These are phyloP conservation scores for Suillus subalutaceus DNA, from an alignment of 768 basidiomycete species.

Conservation along the genomic window DNA sequence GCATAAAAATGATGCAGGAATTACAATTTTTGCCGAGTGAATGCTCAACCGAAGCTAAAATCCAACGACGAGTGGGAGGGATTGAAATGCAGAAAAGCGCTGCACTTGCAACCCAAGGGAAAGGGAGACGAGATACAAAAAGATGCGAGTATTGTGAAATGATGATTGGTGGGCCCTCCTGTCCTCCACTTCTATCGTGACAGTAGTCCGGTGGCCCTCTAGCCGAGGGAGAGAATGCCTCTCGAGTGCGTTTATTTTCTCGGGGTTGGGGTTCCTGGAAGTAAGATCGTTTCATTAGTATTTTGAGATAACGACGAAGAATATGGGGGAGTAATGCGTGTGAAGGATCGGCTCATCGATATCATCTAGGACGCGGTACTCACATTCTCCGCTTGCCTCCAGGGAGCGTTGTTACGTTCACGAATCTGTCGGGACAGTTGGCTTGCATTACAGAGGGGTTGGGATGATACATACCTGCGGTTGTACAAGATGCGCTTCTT, in stretches of 20 bases:
- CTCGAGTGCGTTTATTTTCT: conserved; percentile 24
- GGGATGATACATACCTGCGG: conserved; percentile 68
- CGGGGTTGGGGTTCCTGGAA: conserved; percentile 34
- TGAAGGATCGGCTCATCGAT: conserved; percentile 61
- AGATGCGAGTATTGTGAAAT: conserved; percentile 10
- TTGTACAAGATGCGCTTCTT: conserved; percentile 97
- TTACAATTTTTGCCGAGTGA: conserved; percentile 4
- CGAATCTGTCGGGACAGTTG: conserved; percentile 59
- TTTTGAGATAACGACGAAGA: background rate
- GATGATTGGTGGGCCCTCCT: conserved; percentile 15
- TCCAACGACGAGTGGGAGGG: background rate
- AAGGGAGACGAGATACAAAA: conserved; percentile 15
- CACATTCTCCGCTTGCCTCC: conserved; percentile 97
- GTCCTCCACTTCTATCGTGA: conserved; percentile 16
- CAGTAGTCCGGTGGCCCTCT: conserved; percentile 17
- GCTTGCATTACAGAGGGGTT: background rate
- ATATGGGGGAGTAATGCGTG: conserved; percentile 95
- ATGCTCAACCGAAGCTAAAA: background rate
- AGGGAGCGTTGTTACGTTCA: conserved; percentile 88
- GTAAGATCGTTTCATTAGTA: background rate
- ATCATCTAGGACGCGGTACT: conserved; percentile 73
- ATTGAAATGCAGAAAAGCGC: background rate
- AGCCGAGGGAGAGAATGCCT: conserved; percentile 17
- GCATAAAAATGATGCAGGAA: conserved; percentile 18
- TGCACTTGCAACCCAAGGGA: conserved; percentile 10